Evolutionary conservation across 805 yeast species (phyloP).

Genomic region (Candida krabiensis): DNA sequence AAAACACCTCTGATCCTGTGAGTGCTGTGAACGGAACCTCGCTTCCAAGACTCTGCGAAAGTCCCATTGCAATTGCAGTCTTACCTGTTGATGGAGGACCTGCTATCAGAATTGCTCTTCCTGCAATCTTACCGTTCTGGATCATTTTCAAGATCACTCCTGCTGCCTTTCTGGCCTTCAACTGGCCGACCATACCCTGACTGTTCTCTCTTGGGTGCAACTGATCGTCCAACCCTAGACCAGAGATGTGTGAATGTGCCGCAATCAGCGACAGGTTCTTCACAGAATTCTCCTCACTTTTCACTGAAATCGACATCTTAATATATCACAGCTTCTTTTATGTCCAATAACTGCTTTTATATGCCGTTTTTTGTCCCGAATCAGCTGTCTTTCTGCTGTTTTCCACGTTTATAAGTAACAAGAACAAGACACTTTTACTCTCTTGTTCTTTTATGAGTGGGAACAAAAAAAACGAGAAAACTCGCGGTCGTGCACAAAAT

Average conservation of each 20-base stretch:
- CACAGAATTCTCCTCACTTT: constrained; percentile 13
- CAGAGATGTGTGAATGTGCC: constrained; percentile 95
- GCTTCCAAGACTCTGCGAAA: constrained; percentile 94
- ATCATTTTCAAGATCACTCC: constrained; percentile 93
- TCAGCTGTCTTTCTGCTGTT: too few species aligned
- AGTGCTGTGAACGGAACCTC: constrained; percentile 98
- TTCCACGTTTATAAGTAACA: too few species aligned
- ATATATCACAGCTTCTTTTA: too few species aligned
- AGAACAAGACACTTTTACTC: too few species aligned
- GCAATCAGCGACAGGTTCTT: constrained; percentile 45
- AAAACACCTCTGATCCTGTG: constrained; percentile 90
- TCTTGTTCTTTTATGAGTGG: too few species aligned
- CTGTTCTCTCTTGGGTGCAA: constrained; percentile 82
- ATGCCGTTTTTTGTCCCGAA: too few species aligned
- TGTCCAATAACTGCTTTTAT: too few species aligned
- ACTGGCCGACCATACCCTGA: constrained; percentile 86
- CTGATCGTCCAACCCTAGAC: constrained; percentile 88
- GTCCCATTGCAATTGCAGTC: constrained; percentile 94
- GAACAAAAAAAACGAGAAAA: too few species aligned
- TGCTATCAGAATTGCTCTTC: constrained; percentile 92
- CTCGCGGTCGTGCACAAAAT: too few species aligned
- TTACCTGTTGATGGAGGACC: constrained; percentile 99
- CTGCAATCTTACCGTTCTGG: constrained; percentile 89
- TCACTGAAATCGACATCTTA: constrained; percentile 24
- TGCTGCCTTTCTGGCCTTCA: constrained; percentile 82